phyloP scores from a whole-genome alignment of 2,329 filamentous ascomycete genomes.

The Fusarium pseudoanthophilum region DNA sequence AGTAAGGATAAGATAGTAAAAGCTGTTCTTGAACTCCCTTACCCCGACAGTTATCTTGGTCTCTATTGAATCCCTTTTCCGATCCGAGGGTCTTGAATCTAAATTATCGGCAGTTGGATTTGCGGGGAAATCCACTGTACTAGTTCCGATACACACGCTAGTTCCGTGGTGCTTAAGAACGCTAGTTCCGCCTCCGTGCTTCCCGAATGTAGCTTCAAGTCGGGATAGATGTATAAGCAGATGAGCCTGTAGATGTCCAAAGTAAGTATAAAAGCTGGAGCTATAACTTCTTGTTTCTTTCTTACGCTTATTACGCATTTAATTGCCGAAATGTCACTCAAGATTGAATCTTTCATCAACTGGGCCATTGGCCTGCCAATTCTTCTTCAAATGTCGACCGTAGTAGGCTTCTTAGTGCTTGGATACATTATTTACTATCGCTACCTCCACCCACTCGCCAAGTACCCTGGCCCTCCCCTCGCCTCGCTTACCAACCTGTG shows the following conservation, averaged over 20 bases:
- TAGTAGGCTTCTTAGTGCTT: fast-evolving
- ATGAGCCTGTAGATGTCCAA: background rate
- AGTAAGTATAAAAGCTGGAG: background rate
- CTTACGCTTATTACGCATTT: fast-evolving
- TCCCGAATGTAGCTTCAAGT: background rate
- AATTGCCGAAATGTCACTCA: background rate
- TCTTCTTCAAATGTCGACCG: background rate
- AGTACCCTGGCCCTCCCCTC: background rate
- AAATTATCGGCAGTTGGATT: background rate
- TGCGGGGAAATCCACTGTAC: background rate
- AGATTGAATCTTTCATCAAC: background rate
- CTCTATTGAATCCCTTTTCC: background rate
- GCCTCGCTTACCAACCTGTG: background rate
- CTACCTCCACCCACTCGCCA: background rate
- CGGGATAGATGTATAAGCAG: too few relatives aligned
- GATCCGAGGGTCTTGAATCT: background rate
- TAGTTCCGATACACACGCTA: background rate
- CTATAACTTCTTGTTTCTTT: background rate
- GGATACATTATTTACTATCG: background rate
- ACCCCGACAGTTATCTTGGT: too few relatives aligned
- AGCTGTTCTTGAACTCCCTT: background rate
- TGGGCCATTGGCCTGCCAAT: background rate
- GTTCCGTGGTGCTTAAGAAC: too few relatives aligned
- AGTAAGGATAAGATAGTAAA: background rate
- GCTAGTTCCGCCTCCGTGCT: background rate